Conservation (phyloP, 495 filamentous ascomycete species). For the Daldinia loculata region DNA sequence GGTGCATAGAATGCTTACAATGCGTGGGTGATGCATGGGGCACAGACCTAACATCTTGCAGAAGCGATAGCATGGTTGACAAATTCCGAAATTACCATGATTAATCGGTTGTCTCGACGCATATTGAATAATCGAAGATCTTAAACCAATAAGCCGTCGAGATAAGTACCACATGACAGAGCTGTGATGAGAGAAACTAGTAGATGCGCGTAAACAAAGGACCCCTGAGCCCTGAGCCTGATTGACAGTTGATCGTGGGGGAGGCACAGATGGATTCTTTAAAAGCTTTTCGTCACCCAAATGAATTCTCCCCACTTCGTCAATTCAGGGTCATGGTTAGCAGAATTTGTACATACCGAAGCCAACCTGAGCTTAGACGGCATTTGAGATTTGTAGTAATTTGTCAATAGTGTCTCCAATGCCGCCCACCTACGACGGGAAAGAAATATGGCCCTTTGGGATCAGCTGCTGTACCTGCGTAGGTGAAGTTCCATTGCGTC, state of each 20-base stretch:
- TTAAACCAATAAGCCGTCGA: constrained; percentile 12
- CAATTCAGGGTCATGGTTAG: not conserved
- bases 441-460: not conserved
- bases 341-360: not conserved
- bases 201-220: constrained; percentile 16
- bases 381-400: not conserved
- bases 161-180: constrained; percentile 26
- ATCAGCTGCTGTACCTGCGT: constrained; percentile 34
- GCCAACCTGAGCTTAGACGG: not conserved
- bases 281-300: constrained; percentile 14
- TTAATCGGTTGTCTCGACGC: constrained; percentile 30
- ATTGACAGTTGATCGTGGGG: constrained; percentile 38
- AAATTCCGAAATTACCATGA: constrained; percentile 41
- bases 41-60: constrained; percentile 27
- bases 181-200: constrained; percentile 32
- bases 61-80: constrained; percentile 23
- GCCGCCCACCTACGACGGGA: not conserved
- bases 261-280: constrained; percentile 12
- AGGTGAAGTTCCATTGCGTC: constrained; percentile 41
- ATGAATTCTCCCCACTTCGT: not conserved
- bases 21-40: constrained; percentile 1
- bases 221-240: constrained; percentile 13
- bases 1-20: constrained; percentile 18
- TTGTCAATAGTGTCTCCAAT: not conserved
- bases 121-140: constrained; percentile 27